Evolutionary conservation across 176 grass and related monocot genomes (phyloP).

Genomic region (Eragrostis nindensis): DNA sequence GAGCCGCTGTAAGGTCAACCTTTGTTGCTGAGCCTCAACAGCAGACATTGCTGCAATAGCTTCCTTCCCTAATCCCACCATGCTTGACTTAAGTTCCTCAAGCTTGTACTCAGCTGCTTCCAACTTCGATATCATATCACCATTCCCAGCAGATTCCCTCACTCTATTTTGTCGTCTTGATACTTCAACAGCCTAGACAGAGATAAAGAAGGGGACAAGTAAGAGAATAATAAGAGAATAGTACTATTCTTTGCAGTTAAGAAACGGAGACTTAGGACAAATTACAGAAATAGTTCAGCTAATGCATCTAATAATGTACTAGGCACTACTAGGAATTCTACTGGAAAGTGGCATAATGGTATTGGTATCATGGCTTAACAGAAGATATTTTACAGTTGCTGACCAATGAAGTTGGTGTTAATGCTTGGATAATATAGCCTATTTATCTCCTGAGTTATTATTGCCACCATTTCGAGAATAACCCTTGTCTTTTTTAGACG

Average conservation of each 20-base stretch:
- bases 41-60: slow-evolving; percentile 88
- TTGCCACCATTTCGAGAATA: slow-evolving; percentile 15
- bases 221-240: too few species aligned
- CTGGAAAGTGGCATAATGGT: neutral
- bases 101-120: slow-evolving; percentile 92
- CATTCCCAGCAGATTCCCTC: slow-evolving; percentile 71
- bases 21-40: slow-evolving; percentile 90
- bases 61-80: slow-evolving; percentile 85
- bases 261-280: neutral
- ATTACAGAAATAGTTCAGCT: slow-evolving; percentile 1
- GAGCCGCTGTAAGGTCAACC: slow-evolving; percentile 84
- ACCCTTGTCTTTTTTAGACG: neutral
- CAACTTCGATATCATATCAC: slow-evolving; percentile 72
- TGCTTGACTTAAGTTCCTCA: slow-evolving; percentile 91
- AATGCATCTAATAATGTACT: slow-evolving; percentile 5
- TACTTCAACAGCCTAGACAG: slow-evolving; percentile 79
- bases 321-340: neutral
- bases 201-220: neutral
- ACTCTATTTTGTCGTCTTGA: slow-evolving; percentile 84
- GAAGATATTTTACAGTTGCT: neutral
- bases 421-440: neutral
- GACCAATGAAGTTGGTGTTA: neutral
- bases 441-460: slow-evolving; percentile 2
- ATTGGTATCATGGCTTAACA: neutral
- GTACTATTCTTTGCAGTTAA: neutral